A percentile compares a stretch with the other conserved stretches of the same genome.
These are phyloP conservation scores for Panicum miliaceum DNA, from an alignment of 176 grass and related monocot genomes.

Conservation along the genomic window DNA sequence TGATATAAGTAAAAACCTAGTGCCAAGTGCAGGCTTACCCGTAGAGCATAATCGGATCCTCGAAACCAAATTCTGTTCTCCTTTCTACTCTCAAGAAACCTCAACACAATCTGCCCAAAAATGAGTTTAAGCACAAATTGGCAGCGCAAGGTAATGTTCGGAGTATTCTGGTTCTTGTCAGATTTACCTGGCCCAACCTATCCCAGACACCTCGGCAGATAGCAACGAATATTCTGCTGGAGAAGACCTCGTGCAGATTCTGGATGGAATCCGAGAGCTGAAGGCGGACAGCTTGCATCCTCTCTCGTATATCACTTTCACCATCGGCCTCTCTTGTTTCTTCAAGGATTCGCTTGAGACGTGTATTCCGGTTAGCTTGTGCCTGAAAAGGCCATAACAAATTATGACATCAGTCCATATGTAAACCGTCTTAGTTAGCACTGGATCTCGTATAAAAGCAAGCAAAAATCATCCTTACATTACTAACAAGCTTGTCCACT, in stretches of 20 bases:
- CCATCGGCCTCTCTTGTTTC: constrained; percentile 84
- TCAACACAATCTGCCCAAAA: constrained; percentile 75
- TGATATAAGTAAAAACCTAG: not conserved
- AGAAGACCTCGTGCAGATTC: constrained; percentile 82
- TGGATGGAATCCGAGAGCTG: constrained; percentile 80
- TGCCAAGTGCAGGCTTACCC: constrained; percentile 57
- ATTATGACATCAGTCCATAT: not conserved
- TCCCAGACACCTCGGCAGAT: constrained; percentile 93
- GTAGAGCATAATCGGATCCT: constrained; percentile 79
- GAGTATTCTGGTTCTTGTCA: not conserved
- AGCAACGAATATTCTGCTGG: constrained; percentile 87
- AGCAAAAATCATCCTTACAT: constrained; percentile 58
- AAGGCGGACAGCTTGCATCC: constrained; percentile 73
- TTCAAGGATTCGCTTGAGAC: constrained; percentile 85
- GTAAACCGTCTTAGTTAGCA: constrained; percentile 17
- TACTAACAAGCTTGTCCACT: constrained; percentile 78
- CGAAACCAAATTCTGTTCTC: constrained; percentile 92
- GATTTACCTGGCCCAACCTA: constrained; percentile 80
- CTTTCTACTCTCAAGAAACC: constrained; percentile 93
- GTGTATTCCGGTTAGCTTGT: constrained; percentile 69
- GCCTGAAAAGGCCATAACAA: constrained; percentile 52
- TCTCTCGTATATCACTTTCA: constrained; percentile 79
- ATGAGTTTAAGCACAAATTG: constrained; percentile 20
- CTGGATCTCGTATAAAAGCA: not conserved
- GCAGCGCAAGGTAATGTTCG: not conserved